Evolutionary conservation across 257 asterid genomes (phyloP), one percentile per base, ranked within the genome.

Genomic region (Solanum arcanum): DNA sequence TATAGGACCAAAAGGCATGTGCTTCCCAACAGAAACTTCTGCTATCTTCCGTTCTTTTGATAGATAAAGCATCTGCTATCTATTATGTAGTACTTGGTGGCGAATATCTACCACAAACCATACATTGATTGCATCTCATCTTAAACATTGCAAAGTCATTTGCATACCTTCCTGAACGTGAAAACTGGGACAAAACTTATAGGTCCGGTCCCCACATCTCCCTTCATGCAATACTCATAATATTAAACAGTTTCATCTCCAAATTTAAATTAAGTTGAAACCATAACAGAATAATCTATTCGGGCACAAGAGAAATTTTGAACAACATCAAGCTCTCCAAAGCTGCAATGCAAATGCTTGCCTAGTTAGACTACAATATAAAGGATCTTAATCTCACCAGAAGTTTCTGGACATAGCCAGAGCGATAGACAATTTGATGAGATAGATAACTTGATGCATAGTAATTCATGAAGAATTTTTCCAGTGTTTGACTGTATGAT

Each of bases 391-490:
- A 76, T 60, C 93, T 91, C 74, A 91, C 93, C 86, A 85, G 33
- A 83, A 91, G 87, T 84, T 89, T 73, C 78, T 74, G 85, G 62
- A 90, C 85, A 88, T 81, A 46, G 39, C 86, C 86, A 23, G 92
- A 64, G 35, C 88, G 87, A 74, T 88, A 86, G 74, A 91, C 83
- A 62, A 91, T 88, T 83, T 88, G 92, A 60, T 91, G 91, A 68
- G 93, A 90, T 84, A 91, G 88, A 70, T 90, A 91, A 77, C 90
- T 91, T 12, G 88, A 80, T 10, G 91, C 83, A 37, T 91, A 87
- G 85, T 91, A 91, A 37, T 87, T 87, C 68, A 47, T 87, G 64
- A 91, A 91, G 88, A 90, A 90, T 83, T 85, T 90, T 44, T 74
- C 86, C 37, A 91, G 88, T 41, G 64, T 42, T 7, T 29, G 75